Conservation (phyloP, 1,284 basidiomycete species). For the Ustilago lituana region DNA sequence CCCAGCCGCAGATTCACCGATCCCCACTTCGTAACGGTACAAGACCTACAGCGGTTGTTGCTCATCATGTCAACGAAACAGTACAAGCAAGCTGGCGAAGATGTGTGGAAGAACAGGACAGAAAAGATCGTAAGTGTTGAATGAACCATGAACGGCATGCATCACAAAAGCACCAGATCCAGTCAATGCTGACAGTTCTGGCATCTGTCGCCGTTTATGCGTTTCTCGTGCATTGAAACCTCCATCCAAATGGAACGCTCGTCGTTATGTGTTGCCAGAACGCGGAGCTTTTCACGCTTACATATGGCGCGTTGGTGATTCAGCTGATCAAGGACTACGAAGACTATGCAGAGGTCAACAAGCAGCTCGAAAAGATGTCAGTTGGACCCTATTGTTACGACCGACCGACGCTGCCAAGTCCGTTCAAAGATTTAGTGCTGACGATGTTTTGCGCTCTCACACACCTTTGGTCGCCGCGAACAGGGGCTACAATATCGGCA, state of each 20-base stretch:
- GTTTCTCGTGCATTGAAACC: too few relatives aligned
- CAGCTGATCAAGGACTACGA: slow-evolving; percentile 99
- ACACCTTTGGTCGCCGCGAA: neutral
- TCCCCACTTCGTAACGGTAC: too few relatives aligned
- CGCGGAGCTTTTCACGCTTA: slow-evolving; percentile 94
- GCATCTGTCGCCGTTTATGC: neutral
- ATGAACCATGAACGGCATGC: too few relatives aligned
- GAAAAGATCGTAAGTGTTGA: slow-evolving; percentile 64
- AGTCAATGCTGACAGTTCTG: neutral
- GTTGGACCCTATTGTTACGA: slow-evolving; percentile 25
- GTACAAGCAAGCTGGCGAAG: slow-evolving; percentile 63
- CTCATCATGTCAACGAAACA: slow-evolving; percentile 54
- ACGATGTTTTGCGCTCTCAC: neutral
- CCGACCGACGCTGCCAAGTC: too few relatives aligned
- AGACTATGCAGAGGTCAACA: slow-evolving; percentile 85
- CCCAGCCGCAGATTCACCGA: too few relatives aligned
- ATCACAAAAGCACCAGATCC: too few relatives aligned
- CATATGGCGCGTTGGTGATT: slow-evolving; percentile 96
- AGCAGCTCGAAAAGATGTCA: slow-evolving; percentile 75
- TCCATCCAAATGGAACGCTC: too few relatives aligned
- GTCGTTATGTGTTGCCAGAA: slow-evolving; percentile 70
- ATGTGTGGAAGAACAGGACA: slow-evolving; percentile 65
- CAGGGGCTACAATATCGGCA: slow-evolving; percentile 99
- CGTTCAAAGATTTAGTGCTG: too few relatives aligned
- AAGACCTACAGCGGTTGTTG: too few relatives aligned